Evolutionary conservation across 2,329 filamentous ascomycete species (phyloP).

Genomic region (Raffaelea albimanens): DNA sequence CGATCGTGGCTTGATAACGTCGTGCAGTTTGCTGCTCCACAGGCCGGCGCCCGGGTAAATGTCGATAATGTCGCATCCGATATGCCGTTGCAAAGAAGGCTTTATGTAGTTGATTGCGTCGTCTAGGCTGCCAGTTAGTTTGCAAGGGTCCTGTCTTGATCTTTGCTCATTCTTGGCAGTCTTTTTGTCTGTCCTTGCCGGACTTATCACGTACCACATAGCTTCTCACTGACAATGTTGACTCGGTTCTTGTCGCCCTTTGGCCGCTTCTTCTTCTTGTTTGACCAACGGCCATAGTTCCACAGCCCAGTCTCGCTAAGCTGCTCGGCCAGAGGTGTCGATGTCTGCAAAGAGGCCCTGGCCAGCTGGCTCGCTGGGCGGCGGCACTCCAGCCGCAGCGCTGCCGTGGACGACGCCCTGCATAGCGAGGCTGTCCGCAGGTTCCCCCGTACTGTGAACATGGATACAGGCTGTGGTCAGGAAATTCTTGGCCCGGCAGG

Average conservation of each 20-base stretch:
- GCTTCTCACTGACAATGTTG: slow-evolving; percentile 40
- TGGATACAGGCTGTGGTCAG: background rate
- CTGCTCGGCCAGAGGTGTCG: slow-evolving; percentile 11
- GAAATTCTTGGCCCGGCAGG: too few species aligned
- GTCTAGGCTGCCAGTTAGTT: slow-evolving; percentile 35
- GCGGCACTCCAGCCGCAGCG: background rate
- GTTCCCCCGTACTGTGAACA: slow-evolving; percentile 4
- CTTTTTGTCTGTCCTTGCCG: background rate
- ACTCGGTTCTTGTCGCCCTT: slow-evolving; percentile 31
- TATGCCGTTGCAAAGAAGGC: slow-evolving; percentile 57
- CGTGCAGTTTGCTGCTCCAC: slow-evolving; percentile 69
- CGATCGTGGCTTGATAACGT: slow-evolving; percentile 64
- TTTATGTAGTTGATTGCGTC: slow-evolving; percentile 63
- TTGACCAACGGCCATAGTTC: slow-evolving; percentile 8
- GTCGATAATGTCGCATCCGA: slow-evolving; percentile 78
- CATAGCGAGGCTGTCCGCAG: background rate
- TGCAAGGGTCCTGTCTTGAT: too few species aligned
- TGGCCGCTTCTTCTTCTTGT: slow-evolving; percentile 4
- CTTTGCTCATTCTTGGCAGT: background rate
- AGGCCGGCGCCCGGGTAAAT: slow-evolving; percentile 72
- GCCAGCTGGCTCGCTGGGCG: background rate
- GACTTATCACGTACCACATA: slow-evolving; percentile 35
- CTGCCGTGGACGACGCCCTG: background rate
- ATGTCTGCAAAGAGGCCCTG: background rate
- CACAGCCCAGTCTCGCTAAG: slow-evolving; percentile 14